A percentile compares a stretch with the other conserved stretches of the same genome.
Evolutionary conservation across 805 yeast genomes (phyloP).

Genomic region (Candida nanaspora): DNA sequence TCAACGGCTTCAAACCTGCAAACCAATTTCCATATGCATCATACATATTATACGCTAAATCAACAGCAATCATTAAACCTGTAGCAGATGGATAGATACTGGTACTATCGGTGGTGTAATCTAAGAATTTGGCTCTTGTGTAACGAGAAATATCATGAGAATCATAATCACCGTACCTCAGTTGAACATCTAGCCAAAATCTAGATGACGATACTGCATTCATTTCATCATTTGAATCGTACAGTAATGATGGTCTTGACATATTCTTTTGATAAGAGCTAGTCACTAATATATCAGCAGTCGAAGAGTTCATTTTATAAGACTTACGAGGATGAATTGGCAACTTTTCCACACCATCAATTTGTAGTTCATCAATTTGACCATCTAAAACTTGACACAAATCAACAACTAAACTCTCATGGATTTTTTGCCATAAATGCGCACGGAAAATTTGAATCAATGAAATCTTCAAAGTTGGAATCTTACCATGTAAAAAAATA

Average conservation of each 20-base stretch:
- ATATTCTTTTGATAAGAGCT: conserved; percentile 80
- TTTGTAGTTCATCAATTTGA: conserved; percentile 74
- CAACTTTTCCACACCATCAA: conserved; percentile 82
- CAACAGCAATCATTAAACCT: conserved; percentile 86
- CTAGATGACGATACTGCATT: conserved; percentile 54
- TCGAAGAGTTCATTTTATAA: conserved; percentile 92
- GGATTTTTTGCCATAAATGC: conserved; percentile 98
- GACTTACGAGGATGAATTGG: conserved; percentile 96
- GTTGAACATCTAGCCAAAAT: conserved; percentile 92
- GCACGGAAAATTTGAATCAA: conserved; percentile 95
- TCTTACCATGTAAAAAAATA: conserved; percentile 93
- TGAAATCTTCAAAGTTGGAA: conserved; percentile 93
- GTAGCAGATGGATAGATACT: conserved; percentile 89
- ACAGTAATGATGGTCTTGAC: conserved; percentile 70
- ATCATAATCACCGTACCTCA: conserved; percentile 95
- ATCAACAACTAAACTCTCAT: conserved; percentile 91
- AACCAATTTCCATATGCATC: conserved; percentile 98
- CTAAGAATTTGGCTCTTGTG: conserved; percentile 86
- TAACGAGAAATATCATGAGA: conserved; percentile 95
- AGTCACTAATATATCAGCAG: conserved; percentile 80
- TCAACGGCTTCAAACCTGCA: conserved; percentile 83
- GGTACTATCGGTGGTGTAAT: conserved; percentile 82
- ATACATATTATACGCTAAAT: conserved; percentile 90
- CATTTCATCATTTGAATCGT: conserved; percentile 61
- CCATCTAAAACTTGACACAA: conserved; percentile 86